phyloP scores from a whole-genome alignment of 2,329 filamentous ascomycete genomes.

The Ophiostoma australiae region DNA sequence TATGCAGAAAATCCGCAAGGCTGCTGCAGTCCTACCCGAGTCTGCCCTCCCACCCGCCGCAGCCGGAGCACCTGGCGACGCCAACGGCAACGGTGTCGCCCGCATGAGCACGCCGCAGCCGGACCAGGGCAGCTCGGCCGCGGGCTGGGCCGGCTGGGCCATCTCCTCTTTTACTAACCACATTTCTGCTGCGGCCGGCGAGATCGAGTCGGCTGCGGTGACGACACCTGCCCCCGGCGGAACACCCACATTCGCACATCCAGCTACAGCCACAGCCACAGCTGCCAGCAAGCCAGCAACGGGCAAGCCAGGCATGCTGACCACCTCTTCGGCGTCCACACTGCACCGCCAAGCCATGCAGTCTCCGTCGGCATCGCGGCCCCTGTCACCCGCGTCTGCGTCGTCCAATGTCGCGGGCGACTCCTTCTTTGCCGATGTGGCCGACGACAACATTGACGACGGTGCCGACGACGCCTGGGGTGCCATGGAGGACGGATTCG shows the following conservation, averaged over 20 bases:
- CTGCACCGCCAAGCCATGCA: constrained; percentile 56
- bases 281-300: constrained; percentile 34
- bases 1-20: constrained; percentile 74
- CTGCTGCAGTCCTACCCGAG: constrained; percentile 72
- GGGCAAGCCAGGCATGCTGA: constrained; percentile 35
- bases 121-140: constrained; percentile 41
- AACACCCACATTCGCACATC: constrained; percentile 8
- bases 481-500: constrained; percentile 54
- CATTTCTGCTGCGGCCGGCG: constrained; percentile 73
- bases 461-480: constrained; percentile 71
- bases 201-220: constrained; percentile 59
- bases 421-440: constrained; percentile 52
- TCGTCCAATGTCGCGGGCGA: constrained; percentile 31
- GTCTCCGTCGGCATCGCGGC: constrained; percentile 44
- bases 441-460: constrained; percentile 57
- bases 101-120: constrained; percentile 75
- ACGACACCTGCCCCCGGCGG: constrained; percentile 38
- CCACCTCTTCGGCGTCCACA: constrained; percentile 51
- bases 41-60: constrained; percentile 67
- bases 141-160: constrained; percentile 87
- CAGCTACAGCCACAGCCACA: neutral
- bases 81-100: constrained; percentile 51
- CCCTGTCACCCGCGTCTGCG: constrained; percentile 45
- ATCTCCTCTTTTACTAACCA: constrained; percentile 99
- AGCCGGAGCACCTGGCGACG: constrained; percentile 39